Percentiles rank a stretch among this genome's conserved stretches.
phyloP scores from a whole-genome alignment of 192 early-diverging fungal genomes.

The Gryganskiella cystojenkinii region DNA sequence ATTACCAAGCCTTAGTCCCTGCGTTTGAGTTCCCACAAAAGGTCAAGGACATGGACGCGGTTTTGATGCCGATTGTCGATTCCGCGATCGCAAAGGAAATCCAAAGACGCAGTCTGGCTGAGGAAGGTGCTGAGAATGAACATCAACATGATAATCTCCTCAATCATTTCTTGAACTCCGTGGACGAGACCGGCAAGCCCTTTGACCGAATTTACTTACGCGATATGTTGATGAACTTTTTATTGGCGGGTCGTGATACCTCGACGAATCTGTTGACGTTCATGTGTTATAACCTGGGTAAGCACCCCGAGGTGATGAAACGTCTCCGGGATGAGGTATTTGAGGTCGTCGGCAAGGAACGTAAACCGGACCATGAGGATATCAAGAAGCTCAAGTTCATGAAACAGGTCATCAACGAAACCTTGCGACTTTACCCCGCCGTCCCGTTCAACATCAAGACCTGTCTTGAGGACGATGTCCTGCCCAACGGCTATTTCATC shows the following conservation, averaged over 20 bases:
- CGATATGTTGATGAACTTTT: slow-evolving; percentile 54
- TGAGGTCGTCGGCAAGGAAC: slow-evolving; percentile 39
- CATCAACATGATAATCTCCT: slow-evolving; percentile 38
- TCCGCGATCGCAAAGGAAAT: slow-evolving; percentile 40
- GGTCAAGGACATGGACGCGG: slow-evolving; percentile 50
- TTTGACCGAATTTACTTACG: slow-evolving; percentile 48
- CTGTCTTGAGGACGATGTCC: slow-evolving; percentile 46
- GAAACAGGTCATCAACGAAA: slow-evolving; percentile 69
- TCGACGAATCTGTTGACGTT: slow-evolving; percentile 57
- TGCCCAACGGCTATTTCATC: slow-evolving; percentile 55
- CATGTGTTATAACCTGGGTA: slow-evolving; percentile 53
- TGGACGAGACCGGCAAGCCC: slow-evolving; percentile 49
- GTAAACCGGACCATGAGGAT: slow-evolving; percentile 59
- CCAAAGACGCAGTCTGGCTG: slow-evolving; percentile 3
- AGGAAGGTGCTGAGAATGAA: slow-evolving; percentile 19
- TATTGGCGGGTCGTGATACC: slow-evolving; percentile 57
- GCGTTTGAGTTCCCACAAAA: slow-evolving; percentile 42
- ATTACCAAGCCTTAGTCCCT: slow-evolving; percentile 32
- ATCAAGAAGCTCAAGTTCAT: slow-evolving; percentile 63
- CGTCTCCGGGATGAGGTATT: slow-evolving; percentile 56
- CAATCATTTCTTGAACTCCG: slow-evolving; percentile 45
- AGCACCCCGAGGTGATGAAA: slow-evolving; percentile 50
- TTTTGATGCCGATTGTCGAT: slow-evolving; percentile 44
- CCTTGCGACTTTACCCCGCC: slow-evolving; percentile 62
- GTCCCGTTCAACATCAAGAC: slow-evolving; percentile 55